These are phyloP conservation scores for Tranzscheliella williamsii DNA, from an alignment of 1,284 basidiomycete species.

Conservation along the genomic window DNA sequence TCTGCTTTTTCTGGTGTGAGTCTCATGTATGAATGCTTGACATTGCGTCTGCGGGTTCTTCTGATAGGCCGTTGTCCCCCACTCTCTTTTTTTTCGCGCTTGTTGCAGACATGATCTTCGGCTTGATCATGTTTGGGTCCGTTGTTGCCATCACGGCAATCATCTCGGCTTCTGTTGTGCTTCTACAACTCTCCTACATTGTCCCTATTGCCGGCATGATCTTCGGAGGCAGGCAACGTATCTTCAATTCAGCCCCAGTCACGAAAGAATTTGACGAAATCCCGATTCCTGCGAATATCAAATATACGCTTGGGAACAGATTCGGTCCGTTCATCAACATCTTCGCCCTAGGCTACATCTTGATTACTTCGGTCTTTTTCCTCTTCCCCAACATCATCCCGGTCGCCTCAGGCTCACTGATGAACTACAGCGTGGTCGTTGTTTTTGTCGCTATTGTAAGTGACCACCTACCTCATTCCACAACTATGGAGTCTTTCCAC, in stretches of 20 bases:
- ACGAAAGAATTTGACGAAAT: slow-evolving; percentile 10
- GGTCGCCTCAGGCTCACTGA: slow-evolving; percentile 14
- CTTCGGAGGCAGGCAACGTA: slow-evolving; percentile 16
- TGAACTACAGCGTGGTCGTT: slow-evolving; percentile 32
- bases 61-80: too few relatives aligned
- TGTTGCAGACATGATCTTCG: slow-evolving; percentile 20
- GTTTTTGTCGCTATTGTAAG: slow-evolving; percentile 5
- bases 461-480: too few relatives aligned
- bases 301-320: slow-evolving; percentile 18
- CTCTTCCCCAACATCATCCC: slow-evolving; percentile 20
- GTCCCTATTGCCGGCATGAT: slow-evolving; percentile 23
- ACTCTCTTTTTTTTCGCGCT: too few relatives aligned
- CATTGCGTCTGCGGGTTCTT: too few relatives aligned
- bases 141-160: slow-evolving; percentile 21
- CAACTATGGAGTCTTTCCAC: too few relatives aligned
- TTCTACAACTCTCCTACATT: slow-evolving; percentile 27
- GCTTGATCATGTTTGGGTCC: slow-evolving; percentile 28
- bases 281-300: slow-evolving; percentile 16
- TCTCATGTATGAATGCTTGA: too few relatives aligned
- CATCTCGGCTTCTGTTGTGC: slow-evolving; percentile 21
- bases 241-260: slow-evolving; percentile 1
- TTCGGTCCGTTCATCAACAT: slow-evolving; percentile 22
- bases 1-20: slow-evolving; percentile 13
- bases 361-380: slow-evolving; percentile 28
- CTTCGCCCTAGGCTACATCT: slow-evolving; percentile 20